Evolutionary conservation across 2,329 filamentous ascomycete genomes (phyloP).

Genomic region (Fusarium sp.): DNA sequence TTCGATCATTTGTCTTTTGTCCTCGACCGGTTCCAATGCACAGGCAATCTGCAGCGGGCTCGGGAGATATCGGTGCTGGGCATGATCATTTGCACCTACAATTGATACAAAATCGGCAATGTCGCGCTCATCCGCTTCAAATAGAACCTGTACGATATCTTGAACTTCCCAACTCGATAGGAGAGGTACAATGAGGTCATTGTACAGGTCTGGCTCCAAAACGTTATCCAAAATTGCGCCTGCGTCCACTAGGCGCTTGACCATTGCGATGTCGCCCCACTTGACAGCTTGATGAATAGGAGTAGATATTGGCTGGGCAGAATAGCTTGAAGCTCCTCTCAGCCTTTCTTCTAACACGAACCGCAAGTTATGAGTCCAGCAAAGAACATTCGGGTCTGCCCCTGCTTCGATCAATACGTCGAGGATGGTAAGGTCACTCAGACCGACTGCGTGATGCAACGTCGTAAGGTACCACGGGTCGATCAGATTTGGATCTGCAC

Average conservation of each 20-base stretch:
- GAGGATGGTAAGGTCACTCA: no score
- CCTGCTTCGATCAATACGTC: no score
- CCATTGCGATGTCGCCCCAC: accelerated
- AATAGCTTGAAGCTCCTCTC: no score
- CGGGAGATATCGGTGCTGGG: neutral
- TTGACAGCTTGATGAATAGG: neutral
- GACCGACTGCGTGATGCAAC: no score
- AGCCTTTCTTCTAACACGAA: no score
- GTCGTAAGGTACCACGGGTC: no score
- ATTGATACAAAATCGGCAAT: neutral
- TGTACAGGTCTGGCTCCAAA: accelerated
- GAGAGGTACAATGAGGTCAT: no score
- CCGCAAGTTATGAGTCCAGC: no score
- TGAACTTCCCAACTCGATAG: no score
- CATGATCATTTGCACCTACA: neutral
- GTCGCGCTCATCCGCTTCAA: accelerated
- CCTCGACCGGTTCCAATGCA: accelerated
- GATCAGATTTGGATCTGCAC: no score
- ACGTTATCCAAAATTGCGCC: neutral
- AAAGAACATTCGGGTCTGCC: no score
- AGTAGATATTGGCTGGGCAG: neutral
- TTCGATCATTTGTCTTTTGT: neutral
- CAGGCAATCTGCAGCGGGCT: neutral
- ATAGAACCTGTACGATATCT: neutral
- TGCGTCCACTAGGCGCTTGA: neutral